Evolutionary conservation across 768 basidiomycete species (phyloP), one percentile per base, ranked within the genome.

Genomic region (Trametes meyenii): DNA sequence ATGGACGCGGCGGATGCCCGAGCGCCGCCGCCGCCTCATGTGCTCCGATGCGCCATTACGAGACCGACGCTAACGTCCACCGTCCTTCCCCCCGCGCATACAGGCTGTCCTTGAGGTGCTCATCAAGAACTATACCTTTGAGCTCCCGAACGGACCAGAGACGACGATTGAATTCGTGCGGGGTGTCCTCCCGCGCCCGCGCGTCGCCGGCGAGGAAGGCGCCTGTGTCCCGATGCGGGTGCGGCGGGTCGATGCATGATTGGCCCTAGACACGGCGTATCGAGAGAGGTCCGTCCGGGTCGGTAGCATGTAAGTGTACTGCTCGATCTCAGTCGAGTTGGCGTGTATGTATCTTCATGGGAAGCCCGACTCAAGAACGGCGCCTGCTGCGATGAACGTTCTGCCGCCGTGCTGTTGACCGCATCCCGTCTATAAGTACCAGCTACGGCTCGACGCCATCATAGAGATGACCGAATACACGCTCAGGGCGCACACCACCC

Each of bases 31-130:
- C 13, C 16, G 48, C 10, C 26, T 5, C 24, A 33, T 5, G 16
- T 29, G 48, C 24, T 33, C 29, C 29, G 8, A 8, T 35, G 48
- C 36, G 42, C n/a, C 43, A 21, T 54, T 42, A n/a, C 39, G 21
- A 21, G 5, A 44, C 43, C 17, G 5, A 3, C n/a, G 13, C 43
- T 44, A n/a, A 44, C 39, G 13, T 29, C 13, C 39, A 19, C 24
- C 23, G 26, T 26, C 48, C 39, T 52, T 14, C 46, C 29, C 16
- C 29, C 4, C 29, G 29, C 29, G 29, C 46, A 39, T 45, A 39
- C 39, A 83, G 82, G 75, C 74, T n/a, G 76, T 78, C 0, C 66
- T 83, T 2, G 70, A 70, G 0, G 76, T 81, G 23, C 69, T 84
- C 14, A 71, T 81, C 43, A 75, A 75, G 51, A 74, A 76, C 66